A percentile compares a stretch with the other conserved stretches of the same genome.
phyloP scores from a whole-genome alignment of 2,329 filamentous ascomycete genomes.

The Fusarium anguioides region DNA sequence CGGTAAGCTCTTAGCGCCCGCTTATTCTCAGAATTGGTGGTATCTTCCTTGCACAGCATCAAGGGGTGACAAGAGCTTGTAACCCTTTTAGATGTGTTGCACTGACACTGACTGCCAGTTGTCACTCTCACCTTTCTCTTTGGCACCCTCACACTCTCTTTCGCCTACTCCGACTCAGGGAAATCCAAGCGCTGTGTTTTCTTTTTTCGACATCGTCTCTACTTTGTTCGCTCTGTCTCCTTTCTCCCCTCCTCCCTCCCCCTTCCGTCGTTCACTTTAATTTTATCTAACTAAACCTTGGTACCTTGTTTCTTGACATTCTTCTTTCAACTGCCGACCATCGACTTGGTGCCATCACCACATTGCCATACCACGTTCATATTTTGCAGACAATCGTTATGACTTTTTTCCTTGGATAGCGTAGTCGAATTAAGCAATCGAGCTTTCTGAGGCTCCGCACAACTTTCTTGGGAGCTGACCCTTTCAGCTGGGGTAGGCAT shows the following conservation, averaged over 20 bases:
- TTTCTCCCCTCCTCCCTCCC: background rate
- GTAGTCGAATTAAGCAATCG: background rate
- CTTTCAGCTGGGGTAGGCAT: constrained; percentile 8
- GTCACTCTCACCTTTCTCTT: constrained; percentile 19
- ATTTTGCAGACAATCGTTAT: constrained; percentile 16
- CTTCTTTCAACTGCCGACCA: background rate
- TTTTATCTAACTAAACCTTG: background rate
- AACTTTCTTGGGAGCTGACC: constrained; percentile 20
- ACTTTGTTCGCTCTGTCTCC: background rate
- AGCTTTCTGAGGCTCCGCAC: constrained; percentile 15
- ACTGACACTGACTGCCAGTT: constrained; percentile 26
- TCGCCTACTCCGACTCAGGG: background rate
- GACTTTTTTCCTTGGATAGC: constrained; percentile 32
- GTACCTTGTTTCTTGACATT: background rate
- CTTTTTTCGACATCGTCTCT: background rate
- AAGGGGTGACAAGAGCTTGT: constrained; percentile 4
- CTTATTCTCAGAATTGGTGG: background rate
- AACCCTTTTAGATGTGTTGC: constrained; percentile 8
- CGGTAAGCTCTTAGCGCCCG: constrained; percentile 28
- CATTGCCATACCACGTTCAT: background rate
- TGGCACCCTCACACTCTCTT: background rate
- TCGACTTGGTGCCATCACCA: background rate
- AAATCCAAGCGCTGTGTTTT: background rate
- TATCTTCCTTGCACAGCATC: constrained; percentile 17
- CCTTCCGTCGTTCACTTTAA: background rate